Percentiles rank a stretch among this genome's conserved stretches.
phyloP scores from a whole-genome alignment of 805 yeast genomes.

The Candida patagonica region DNA sequence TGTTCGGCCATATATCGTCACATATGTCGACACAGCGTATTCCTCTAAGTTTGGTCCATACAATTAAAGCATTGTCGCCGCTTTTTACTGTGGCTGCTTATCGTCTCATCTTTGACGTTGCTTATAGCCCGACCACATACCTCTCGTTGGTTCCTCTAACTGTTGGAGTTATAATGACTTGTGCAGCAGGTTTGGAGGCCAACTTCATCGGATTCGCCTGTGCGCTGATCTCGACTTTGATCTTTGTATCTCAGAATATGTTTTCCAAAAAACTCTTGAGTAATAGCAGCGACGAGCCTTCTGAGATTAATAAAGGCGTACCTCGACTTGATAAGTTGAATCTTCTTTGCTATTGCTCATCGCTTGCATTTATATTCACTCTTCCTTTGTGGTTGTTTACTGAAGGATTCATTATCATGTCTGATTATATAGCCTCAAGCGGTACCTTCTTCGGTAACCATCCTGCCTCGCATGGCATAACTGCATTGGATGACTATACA shows the following conservation, averaged over 20 bases:
- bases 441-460: conserved; percentile 8
- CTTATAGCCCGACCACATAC: conserved; percentile 60
- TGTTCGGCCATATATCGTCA: conserved; percentile 81
- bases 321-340: conserved; percentile 69
- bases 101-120: conserved; percentile 46
- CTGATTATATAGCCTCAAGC: conserved; percentile 6
- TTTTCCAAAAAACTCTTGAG: conserved; percentile 79
- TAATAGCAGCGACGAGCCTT: conserved; percentile 8
- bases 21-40: conserved; percentile 88
- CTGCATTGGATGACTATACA: conserved; percentile 2
- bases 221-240: conserved; percentile 58
- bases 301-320: conserved; percentile 1
- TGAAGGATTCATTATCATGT: conserved; percentile 36
- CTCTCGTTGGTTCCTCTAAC: conserved; percentile 71
- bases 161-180: conserved; percentile 68
- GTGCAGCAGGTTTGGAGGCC: conserved; percentile 32
- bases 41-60: conserved; percentile 92
- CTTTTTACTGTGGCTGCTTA: conserved; percentile 78
- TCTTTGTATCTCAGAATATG: conserved; percentile 79
- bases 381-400: conserved; percentile 62
- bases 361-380: conserved; percentile 60
- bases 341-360: conserved; percentile 69
- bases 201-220: conserved; percentile 55
- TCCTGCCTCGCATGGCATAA: not conserved
- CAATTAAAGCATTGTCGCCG: conserved; percentile 88